phyloP scores from a whole-genome alignment of 371 early-diverging fungal genomes.

The Dinochytrium kinnereticum region DNA sequence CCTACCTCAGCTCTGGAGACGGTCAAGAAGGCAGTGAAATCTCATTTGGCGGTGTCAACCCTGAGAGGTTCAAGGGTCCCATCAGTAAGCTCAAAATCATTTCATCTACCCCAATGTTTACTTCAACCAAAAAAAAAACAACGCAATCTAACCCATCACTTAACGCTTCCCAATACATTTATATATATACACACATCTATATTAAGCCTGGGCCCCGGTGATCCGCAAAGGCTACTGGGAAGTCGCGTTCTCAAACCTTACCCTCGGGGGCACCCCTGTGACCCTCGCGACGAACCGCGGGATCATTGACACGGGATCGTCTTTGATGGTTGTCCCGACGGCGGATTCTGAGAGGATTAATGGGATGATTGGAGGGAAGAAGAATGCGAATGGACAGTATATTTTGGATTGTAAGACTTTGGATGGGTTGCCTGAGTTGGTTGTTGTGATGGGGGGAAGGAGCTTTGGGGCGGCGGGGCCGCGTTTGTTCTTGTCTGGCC shows the following conservation, averaged over 20 bases:
- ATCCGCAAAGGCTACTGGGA: slow-evolving; percentile 95
- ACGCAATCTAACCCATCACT: no score
- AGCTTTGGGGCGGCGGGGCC: slow-evolving; percentile 58
- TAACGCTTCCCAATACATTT: no score
- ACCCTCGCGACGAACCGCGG: slow-evolving; percentile 21
- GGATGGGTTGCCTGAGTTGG: slow-evolving; percentile 73
- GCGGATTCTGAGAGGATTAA: slow-evolving; percentile 83
- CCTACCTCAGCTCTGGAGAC: slow-evolving; percentile 69
- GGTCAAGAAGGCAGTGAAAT: slow-evolving; percentile 80
- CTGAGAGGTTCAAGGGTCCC: slow-evolving; percentile 72
- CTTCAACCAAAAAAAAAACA: no score
- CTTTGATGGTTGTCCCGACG: slow-evolving; percentile 77
- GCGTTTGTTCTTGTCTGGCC: background rate
- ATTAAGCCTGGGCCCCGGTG: slow-evolving; percentile 73
- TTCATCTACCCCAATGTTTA: background rate
- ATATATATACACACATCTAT: no score
- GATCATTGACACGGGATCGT: slow-evolving; percentile 63
- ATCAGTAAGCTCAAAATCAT: slow-evolving; percentile 50
- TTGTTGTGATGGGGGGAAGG: slow-evolving; percentile 75
- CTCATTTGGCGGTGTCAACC: slow-evolving; percentile 80
- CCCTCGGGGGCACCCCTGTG: slow-evolving; percentile 71
- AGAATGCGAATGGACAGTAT: slow-evolving; percentile 89
- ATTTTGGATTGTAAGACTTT: slow-evolving; percentile 74
- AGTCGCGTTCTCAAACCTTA: slow-evolving; percentile 75
- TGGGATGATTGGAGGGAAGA: slow-evolving; percentile 83